These are phyloP conservation scores for Lactifluus rugatus DNA, from an alignment of 768 basidiomycete genomes.

Conservation along the genomic window DNA sequence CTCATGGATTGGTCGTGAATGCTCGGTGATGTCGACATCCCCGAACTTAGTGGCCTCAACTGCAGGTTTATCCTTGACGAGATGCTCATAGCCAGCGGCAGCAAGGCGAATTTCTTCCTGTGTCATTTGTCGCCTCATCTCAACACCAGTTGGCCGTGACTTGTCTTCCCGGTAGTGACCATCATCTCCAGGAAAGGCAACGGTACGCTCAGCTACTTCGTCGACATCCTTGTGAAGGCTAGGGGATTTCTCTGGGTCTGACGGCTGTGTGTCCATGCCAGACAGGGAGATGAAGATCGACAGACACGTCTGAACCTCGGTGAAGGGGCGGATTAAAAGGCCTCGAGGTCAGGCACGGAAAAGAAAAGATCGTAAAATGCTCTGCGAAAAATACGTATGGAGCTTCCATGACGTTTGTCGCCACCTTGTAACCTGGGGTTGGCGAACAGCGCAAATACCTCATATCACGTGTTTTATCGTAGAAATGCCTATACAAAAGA, in stretches of 20 bases:
- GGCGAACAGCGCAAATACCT: background rate
- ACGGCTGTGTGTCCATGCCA: slow-evolving; percentile 1
- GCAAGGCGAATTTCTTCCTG: slow-evolving; percentile 58
- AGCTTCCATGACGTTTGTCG: background rate
- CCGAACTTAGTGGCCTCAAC: slow-evolving; percentile 28
- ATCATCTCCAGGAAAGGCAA: slow-evolving; percentile 39
- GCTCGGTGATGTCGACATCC: slow-evolving; percentile 51
- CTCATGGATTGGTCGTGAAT: slow-evolving; percentile 35
- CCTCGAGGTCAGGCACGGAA: background rate
- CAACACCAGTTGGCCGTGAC: slow-evolving; percentile 43
- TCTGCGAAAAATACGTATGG: too few species aligned
- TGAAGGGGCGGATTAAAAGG: background rate
- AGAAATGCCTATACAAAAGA: background rate
- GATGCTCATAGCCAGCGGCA: slow-evolving; percentile 58
- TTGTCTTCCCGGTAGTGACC: slow-evolving; percentile 24
- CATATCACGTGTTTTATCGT: background rate
- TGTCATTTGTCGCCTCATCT: slow-evolving; percentile 55
- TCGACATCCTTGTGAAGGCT: slow-evolving; percentile 26
- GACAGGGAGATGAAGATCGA: background rate
- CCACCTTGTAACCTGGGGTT: background rate
- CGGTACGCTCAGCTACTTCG: slow-evolving; percentile 32
- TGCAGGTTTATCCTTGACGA: slow-evolving; percentile 35
- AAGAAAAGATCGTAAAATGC: background rate
- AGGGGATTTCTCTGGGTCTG: slow-evolving; percentile 13
- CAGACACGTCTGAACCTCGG: background rate